These are phyloP conservation scores for Rhamnella rubrinervis DNA, from an alignment of 331 rosid species.

Conservation along the genomic window DNA sequence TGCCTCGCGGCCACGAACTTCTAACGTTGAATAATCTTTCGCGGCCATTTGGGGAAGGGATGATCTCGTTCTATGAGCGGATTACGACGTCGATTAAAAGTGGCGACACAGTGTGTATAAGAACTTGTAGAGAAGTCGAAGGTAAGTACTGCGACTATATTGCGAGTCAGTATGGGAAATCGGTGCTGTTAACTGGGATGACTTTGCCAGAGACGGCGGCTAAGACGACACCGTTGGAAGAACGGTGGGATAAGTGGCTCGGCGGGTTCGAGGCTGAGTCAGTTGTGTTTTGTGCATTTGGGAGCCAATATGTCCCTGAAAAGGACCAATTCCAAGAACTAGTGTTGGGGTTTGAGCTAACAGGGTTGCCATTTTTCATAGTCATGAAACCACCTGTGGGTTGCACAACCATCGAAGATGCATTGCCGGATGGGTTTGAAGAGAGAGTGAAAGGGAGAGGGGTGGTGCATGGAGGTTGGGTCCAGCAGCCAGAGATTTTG, in stretches of 20 bases:
- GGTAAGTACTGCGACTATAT: slow-evolving; percentile 20
- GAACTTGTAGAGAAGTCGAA: slow-evolving; percentile 66
- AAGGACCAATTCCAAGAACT: slow-evolving; percentile 54
- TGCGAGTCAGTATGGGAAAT: too few relatives aligned
- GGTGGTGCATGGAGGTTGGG: slow-evolving; percentile 49
- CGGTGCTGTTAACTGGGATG: too few relatives aligned
- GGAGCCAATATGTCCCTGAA: slow-evolving; percentile 42
- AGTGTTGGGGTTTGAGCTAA: slow-evolving; percentile 42
- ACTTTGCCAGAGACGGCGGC: too few relatives aligned
- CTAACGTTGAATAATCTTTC: background rate
- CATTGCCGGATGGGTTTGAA: slow-evolving; percentile 50
- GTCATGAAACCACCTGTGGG: slow-evolving; percentile 49
- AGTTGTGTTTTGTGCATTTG: slow-evolving; percentile 56
- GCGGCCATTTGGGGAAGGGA: too few relatives aligned
- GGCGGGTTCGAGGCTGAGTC: slow-evolving; percentile 23
- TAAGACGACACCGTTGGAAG: too few relatives aligned
- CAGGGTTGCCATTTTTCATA: slow-evolving; percentile 44
- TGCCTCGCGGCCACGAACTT: background rate
- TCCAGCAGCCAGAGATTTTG: slow-evolving; percentile 53
- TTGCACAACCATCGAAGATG: slow-evolving; percentile 37
- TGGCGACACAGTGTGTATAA: slow-evolving; percentile 58
- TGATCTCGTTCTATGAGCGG: too few relatives aligned
- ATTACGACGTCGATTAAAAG: too few relatives aligned
- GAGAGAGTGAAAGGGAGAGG: slow-evolving; percentile 52
- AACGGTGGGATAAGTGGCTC: slow-evolving; percentile 30